Conservation (phyloP, 2,329 filamentous ascomycete genomes). For the Curvularia sp. region DNA sequence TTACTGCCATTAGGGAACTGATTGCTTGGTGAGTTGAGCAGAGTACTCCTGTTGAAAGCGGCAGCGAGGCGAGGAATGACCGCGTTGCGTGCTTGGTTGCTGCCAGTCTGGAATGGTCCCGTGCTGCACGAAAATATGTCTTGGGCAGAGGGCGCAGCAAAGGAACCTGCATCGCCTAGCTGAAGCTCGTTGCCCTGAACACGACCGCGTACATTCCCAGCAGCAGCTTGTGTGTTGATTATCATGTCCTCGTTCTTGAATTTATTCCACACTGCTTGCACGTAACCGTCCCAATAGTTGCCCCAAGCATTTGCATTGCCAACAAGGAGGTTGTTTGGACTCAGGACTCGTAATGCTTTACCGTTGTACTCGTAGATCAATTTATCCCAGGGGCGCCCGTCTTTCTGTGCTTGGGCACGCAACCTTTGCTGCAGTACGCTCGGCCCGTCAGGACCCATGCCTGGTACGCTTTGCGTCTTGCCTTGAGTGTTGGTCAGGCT, state of each 20-base stretch:
- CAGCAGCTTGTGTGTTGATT: constrained; percentile 70
- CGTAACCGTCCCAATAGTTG: constrained; percentile 61
- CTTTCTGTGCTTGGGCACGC: constrained; percentile 60
- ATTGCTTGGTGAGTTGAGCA: constrained; percentile 57
- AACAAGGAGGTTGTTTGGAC: constrained; percentile 56
- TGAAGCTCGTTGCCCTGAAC: constrained; percentile 53
- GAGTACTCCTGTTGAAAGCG: constrained; percentile 75
- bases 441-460: constrained; percentile 65
- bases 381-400: constrained; percentile 66
- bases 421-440: constrained; percentile 62
- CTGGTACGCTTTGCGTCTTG: constrained; percentile 57
- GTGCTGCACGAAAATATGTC: constrained; percentile 73
- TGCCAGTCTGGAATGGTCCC: constrained; percentile 63
- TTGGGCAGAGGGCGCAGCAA: constrained; percentile 61
- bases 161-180: constrained; percentile 56
- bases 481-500: constrained; percentile 55
- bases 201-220: constrained; percentile 62
- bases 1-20: constrained; percentile 49
- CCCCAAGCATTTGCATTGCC: constrained; percentile 56
- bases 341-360: constrained; percentile 50
- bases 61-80: constrained; percentile 77
- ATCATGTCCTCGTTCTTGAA: constrained; percentile 57
- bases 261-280: constrained; percentile 59
- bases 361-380: constrained; percentile 58
- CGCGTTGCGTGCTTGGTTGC: constrained; percentile 56